These are phyloP conservation scores for Globisporangium takayamanum DNA, from an alignment of 352 stramenopile genomes.

Conservation along the genomic window DNA sequence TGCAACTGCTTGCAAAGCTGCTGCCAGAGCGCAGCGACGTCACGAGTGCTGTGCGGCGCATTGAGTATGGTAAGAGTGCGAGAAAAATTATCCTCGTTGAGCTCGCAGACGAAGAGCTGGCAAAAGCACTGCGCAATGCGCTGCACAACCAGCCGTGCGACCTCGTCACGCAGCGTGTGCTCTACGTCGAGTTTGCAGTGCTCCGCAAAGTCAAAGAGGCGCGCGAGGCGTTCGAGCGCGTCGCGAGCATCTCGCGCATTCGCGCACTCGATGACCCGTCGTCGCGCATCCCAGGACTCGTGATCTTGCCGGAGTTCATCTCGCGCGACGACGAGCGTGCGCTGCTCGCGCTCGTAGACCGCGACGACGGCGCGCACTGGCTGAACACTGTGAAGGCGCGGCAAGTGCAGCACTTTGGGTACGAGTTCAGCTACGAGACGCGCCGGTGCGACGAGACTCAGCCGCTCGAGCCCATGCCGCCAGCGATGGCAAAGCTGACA, in stretches of 20 bases:
- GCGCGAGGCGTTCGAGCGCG: constrained; percentile 47
- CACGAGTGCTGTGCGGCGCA: constrained; percentile 24
- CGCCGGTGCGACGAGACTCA: constrained; percentile 45
- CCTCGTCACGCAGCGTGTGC: constrained; percentile 40
- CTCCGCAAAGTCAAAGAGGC: constrained; percentile 60
- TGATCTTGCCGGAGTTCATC: constrained; percentile 62
- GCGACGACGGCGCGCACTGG: constrained; percentile 44
- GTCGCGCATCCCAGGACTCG: constrained; percentile 49
- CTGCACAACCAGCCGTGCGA: constrained; percentile 59
- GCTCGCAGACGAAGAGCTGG: constrained; percentile 11
- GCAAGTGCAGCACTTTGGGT: constrained; percentile 87
- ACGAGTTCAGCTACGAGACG: constrained; percentile 85
- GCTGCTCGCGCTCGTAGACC: constrained; percentile 56
- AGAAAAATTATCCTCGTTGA: constrained; percentile 45
- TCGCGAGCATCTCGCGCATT: constrained; percentile 50
- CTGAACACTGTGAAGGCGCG: constrained; percentile 69
- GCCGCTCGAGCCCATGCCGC: constrained; percentile 44
- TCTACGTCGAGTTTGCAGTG: constrained; percentile 76
- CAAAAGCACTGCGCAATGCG: constrained; percentile 24
- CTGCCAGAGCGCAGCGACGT: constrained; percentile 4
- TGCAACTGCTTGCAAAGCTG: constrained; percentile 4
- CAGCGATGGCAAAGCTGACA: constrained; percentile 34
- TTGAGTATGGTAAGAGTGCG: constrained; percentile 54
- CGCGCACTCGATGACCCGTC: constrained; percentile 31
- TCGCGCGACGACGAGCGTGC: constrained; percentile 41